Conservation (phyloP, 2,329 filamentous ascomycete species). For the Sclerotinia sclerotiorum region DNA sequence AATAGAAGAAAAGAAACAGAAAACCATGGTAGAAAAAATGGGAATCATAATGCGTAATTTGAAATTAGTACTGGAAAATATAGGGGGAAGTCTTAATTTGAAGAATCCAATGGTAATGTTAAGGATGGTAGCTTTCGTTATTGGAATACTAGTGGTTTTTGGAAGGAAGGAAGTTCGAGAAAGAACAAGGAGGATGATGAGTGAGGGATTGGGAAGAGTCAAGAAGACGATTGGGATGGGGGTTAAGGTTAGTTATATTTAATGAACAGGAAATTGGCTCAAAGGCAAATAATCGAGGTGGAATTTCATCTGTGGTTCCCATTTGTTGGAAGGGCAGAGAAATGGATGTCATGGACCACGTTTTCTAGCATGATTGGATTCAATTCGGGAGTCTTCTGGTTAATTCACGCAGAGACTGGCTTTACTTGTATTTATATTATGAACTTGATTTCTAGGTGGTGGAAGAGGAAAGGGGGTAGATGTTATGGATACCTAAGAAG, state of each 20-base stretch:
- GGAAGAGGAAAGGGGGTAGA: not conserved
- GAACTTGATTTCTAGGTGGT: not conserved
- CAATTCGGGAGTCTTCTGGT: not conserved
- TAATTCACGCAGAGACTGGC: not conserved
- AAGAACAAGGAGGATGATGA: constrained; percentile 66
- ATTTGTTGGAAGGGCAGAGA: not conserved
- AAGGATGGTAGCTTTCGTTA: constrained; percentile 72
- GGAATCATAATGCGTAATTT: constrained; percentile 54
- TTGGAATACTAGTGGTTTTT: constrained; percentile 75
- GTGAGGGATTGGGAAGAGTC: constrained; percentile 60
- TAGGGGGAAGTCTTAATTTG: constrained; percentile 50
- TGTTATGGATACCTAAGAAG: constrained; percentile 4
- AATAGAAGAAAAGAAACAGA: constrained; percentile 22
- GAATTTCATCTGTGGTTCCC: not conserved
- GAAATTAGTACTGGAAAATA: constrained; percentile 51
- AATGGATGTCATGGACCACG: not conserved
- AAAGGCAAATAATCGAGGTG: not conserved
- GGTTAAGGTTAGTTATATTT: constrained; percentile 96
- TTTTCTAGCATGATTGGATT: not conserved
- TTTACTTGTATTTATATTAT: constrained; percentile 16
- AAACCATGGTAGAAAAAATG: constrained; percentile 22
- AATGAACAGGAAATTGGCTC: constrained; percentile 33
- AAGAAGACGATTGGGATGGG: constrained; percentile 77
- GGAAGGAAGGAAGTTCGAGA: constrained; percentile 74
- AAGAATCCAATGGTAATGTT: constrained; percentile 58